Conservation (phyloP, 768 basidiomycete genomes). For the Dentipellis sp. region DNA sequence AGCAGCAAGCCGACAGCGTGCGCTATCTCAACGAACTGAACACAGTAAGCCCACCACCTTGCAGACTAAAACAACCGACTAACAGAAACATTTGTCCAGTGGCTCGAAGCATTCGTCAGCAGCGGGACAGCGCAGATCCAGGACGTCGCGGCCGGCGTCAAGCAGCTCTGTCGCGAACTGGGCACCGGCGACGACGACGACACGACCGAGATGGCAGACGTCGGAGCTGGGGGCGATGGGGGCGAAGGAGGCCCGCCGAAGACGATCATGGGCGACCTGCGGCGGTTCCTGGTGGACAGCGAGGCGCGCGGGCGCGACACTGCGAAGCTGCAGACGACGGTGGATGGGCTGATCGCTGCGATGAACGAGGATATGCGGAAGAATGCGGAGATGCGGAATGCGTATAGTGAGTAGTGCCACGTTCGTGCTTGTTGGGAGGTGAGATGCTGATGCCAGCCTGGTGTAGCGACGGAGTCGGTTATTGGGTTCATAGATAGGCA, state of each 20-base stretch:
- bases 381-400: constrained; percentile 30
- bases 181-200: constrained; percentile 22
- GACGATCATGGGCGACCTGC: constrained; percentile 28
- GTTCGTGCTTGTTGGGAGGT: neutral
- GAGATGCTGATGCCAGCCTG: constrained; percentile 1
- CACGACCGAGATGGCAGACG: constrained; percentile 7
- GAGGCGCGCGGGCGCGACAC: constrained; percentile 22
- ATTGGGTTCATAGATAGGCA: constrained; percentile 60
- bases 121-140: constrained; percentile 69
- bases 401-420: constrained; percentile 24
- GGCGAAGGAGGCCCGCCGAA: constrained; percentile 5
- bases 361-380: constrained; percentile 32
- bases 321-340: constrained; percentile 22
- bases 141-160: constrained; percentile 46
- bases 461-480: constrained; percentile 45
- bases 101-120: constrained; percentile 79
- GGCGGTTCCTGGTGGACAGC: constrained; percentile 25
- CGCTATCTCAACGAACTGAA: constrained; percentile 77
- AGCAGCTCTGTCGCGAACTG: constrained; percentile 48
- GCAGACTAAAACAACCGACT: neutral
- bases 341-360: constrained; percentile 28
- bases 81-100: constrained; percentile 30
- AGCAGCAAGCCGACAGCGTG: constrained; percentile 66
- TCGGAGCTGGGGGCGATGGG: constrained; percentile 12
- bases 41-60: constrained; percentile 31